Evolutionary conservation across 352 stramenopile species (phyloP), one percentile per base, ranked within the genome.

Genomic region (Aphanomyces stellatus): DNA sequence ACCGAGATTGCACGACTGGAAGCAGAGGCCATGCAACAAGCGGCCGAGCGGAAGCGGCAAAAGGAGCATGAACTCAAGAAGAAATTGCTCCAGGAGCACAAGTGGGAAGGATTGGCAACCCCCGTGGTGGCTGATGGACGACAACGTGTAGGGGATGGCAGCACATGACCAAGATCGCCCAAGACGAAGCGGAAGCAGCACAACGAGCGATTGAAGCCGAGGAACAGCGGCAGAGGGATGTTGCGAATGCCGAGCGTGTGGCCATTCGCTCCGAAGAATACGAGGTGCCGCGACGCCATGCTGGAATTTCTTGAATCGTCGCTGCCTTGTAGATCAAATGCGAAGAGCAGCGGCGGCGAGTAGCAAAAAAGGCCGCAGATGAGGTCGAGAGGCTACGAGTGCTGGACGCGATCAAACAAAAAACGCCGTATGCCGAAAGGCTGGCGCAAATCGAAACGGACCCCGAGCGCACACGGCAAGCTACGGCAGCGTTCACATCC

Each of bases 351-450:
- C 69, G 76, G 25, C 51, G 66, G 0, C 70, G 79, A 42, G 69
- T 84, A 7, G 46, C 72, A 28, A 69, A 70, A 22, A 71, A 70
- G 61, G 56, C 41, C 0, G 37, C 71, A 22, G 37, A 71, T 0
- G 74, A 90, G 68, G 69, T 71, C 4, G 63, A 85, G 49, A 69
- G 76, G 0, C 3, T 77, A 10, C 74, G 70, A 24, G 81, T 80
- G 35, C 59, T 92, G 42, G 78, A 87, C 13, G 79, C 77, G 0
- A 65, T 90, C 24, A 89, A 89, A 28, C 75, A 87, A 35, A 74
- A 80, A 56, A 85, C 79, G 8, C 81, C 83, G 19, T 92, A 92
- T 49, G 81, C 81, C 3, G 81, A 88, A 51, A 80, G 73, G 30
- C 65, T 92, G 37, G 73, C 79, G 0, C 71, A 71, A 31, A 87